Evolutionary conservation across 1,284 basidiomycete genomes (phyloP).

Genomic region (Melampsora larici-populina): DNA sequence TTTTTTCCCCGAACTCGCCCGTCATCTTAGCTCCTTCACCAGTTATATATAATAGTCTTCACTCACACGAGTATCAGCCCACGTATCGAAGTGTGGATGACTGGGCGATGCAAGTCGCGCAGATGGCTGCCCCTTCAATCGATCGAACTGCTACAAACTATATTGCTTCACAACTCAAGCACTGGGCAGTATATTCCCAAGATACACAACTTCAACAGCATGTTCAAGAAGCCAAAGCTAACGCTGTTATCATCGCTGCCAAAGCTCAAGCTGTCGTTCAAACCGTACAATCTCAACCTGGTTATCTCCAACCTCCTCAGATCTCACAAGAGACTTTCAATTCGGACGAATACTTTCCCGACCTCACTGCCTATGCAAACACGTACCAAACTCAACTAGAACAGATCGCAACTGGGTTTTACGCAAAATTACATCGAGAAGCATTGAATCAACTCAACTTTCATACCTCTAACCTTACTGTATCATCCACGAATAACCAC

Average conservation of each 20-base stretch:
- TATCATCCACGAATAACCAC: not conserved
- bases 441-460: constrained; percentile 21
- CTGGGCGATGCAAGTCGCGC: constrained; percentile 36
- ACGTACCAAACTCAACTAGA: constrained; percentile 27
- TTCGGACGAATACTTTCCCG: constrained; percentile 1
- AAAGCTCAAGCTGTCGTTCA: constrained; percentile 25
- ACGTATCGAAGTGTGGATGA: constrained; percentile 38
- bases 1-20: constrained; percentile 32
- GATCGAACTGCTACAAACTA: constrained; percentile 17
- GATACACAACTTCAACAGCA: constrained; percentile 36
- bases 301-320: not conserved
- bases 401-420: constrained; percentile 20
- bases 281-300: not conserved
- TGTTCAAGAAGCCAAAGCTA: constrained; percentile 19
- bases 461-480: not conserved
- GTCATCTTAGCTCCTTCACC: constrained; percentile 12
- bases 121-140: constrained; percentile 7
- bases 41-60: not conserved
- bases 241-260: constrained; percentile 24
- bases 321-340: not conserved
- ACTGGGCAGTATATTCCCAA: constrained; percentile 30
- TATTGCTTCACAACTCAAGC: constrained; percentile 37
- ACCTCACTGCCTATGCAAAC: constrained; percentile 26
- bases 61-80: constrained; percentile 22
- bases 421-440: constrained; percentile 23